These are phyloP conservation scores for Kodamaea nitidulidarum DNA, from an alignment of 805 yeast genomes.

Conservation along the genomic window DNA sequence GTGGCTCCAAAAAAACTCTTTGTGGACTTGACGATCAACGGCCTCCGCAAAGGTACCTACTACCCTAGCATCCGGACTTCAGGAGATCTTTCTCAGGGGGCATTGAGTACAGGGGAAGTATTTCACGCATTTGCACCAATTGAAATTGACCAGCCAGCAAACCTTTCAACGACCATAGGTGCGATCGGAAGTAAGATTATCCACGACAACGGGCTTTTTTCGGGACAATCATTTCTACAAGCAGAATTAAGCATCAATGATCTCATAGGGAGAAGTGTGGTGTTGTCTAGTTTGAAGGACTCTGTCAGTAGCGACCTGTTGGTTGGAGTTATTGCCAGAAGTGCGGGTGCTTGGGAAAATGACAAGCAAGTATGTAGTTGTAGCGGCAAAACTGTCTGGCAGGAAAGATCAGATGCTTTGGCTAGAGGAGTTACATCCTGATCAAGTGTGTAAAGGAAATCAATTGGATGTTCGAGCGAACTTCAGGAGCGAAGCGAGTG, in stretches of 20 bases:
- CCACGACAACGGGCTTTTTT: conserved; percentile 13
- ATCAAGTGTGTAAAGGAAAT: no score
- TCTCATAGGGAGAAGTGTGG: conserved; percentile 67
- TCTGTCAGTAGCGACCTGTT: conserved; percentile 43
- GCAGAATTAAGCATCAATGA: conserved; percentile 50
- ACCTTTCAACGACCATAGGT: conserved; percentile 23
- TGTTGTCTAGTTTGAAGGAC: conserved; percentile 40
- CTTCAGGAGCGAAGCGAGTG: no score
- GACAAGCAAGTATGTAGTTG: conserved; percentile 91
- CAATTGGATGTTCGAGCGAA: no score
- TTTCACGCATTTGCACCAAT: conserved; percentile 42
- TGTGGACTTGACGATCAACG: conserved; percentile 77
- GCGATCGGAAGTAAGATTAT: conserved; percentile 32
- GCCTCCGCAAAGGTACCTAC: conserved; percentile 62
- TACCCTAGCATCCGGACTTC: conserved; percentile 62
- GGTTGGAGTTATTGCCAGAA: conserved; percentile 89
- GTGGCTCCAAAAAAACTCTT: conserved; percentile 51
- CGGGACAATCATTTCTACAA: conserved; percentile 37
- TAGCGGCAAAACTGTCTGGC: conserved; percentile 94
- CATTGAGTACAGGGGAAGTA: conserved; percentile 57
- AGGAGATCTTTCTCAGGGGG: conserved; percentile 77
- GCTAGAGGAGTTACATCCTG: conserved; percentile 45
- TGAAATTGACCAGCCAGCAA: conserved; percentile 26
- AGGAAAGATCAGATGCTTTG: conserved; percentile 79
- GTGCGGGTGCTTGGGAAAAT: conserved; percentile 97